Evolutionary conservation across 192 early-diverging fungal genomes (phyloP), one percentile per base, ranked within the genome.

Genomic region (Phycomyces blakesleeanus): DNA sequence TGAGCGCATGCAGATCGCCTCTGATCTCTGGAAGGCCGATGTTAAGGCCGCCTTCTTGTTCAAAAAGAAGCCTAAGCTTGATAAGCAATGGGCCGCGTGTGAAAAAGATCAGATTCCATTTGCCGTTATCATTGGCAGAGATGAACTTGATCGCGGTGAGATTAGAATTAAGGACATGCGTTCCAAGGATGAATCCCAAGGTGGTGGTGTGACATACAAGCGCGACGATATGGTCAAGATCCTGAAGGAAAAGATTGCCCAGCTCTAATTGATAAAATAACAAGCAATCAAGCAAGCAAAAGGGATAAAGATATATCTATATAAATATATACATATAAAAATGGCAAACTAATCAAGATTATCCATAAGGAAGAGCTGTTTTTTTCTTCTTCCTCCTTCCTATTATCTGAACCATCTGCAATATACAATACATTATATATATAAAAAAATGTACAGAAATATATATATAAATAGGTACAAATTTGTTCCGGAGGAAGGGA

Each of bases 41-140:
- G 85, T 98, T 53, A 87, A 88, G 42, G 89, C 95, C 14, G 92
- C 95, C 68, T 98, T 91, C 75, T 76, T 87, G 63, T 94, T 91
- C 78, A 98, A 98, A 78, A 72, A 73, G n/a, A 95, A 97, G 74
- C 89, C 92, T 7, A 81, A 87, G 58, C 75, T 89, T 44, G 85
- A 91, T 52, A 68, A 66, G 1, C 92, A 98, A 74, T 93, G 86
- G 74, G 79, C 85, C 51, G 75, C 64, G 9, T 94, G 93, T 65
- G 91, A 95, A 57, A 83, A 81, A 34, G 89, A 92, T 50, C 83
- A 86, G 51, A 95, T 98, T 59, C 96, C 96, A 0, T 84, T 91
- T 55, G 91, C 89, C 0, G 87, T 98, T 24, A 90, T 96, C 59
- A 79, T 98, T 53, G 94, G 94, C 51, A 76, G 77, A 34, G 81